phyloP scores from a whole-genome alignment of 31 red algal genomes.

The Bonnemaisonia californica region DNA sequence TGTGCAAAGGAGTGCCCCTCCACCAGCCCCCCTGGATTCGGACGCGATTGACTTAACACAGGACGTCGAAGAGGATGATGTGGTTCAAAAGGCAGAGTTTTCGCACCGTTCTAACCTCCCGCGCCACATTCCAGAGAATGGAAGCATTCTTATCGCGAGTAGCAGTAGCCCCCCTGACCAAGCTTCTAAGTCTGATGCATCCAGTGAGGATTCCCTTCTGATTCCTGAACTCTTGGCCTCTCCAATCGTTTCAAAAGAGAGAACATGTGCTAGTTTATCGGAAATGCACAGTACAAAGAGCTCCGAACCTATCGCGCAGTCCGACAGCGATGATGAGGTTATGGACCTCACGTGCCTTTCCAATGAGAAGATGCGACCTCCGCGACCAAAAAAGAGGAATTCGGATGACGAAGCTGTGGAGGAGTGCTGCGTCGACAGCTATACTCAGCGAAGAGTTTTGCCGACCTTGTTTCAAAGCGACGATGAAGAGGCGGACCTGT shows the following conservation, averaged over 20 bases:
- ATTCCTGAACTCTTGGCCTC: background rate
- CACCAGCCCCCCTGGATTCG: background rate
- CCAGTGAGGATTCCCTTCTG: background rate
- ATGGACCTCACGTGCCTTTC: slow-evolving; percentile 28
- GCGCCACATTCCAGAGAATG: background rate
- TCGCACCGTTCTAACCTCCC: background rate
- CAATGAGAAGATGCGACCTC: background rate
- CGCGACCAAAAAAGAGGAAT: background rate
- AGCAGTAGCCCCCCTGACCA: background rate
- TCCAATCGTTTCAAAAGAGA: background rate
- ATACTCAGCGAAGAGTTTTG: background rate
- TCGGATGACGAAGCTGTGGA: background rate
- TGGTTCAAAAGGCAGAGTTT: background rate
- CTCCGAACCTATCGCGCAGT: background rate
- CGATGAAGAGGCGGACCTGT: background rate
- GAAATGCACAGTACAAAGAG: too few species aligned
- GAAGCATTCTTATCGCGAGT: background rate
- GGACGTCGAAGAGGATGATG: background rate
- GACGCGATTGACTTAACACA: background rate
- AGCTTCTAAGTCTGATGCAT: background rate
- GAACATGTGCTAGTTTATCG: background rate
- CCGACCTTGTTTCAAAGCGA: background rate
- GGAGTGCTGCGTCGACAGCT: background rate
- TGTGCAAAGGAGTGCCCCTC: background rate
- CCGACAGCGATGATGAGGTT: slow-evolving; percentile 21